A percentile compares a stretch with the other conserved stretches of the same genome.
Conservation (phyloP, 1,284 basidiomycete species). For the Malassezia pachydermatis region DNA sequence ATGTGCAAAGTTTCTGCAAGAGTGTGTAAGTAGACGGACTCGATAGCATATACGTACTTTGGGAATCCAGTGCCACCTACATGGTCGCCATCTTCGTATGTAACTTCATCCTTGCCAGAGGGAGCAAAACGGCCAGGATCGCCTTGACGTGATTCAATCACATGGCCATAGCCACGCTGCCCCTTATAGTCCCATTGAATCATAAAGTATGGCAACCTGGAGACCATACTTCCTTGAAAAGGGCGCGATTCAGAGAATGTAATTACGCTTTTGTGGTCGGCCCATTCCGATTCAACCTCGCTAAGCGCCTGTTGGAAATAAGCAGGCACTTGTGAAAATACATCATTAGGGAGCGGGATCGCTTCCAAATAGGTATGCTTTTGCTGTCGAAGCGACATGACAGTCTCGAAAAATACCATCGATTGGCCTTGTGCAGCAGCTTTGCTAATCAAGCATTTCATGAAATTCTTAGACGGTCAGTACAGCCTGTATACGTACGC, state of each 20-base stretch:
- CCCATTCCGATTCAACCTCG: constrained; percentile 86
- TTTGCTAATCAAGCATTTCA: constrained; percentile 96
- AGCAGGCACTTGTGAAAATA: constrained; percentile 73
- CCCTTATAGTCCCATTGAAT: constrained; percentile 95
- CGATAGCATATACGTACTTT: constrained; percentile 9
- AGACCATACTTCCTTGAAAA: constrained; percentile 57
- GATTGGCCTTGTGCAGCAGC: constrained; percentile 71
- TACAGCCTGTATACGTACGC: neutral
- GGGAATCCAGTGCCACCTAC: constrained; percentile 59
- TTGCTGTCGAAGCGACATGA: constrained; percentile 72
- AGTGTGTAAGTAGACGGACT: too few species aligned
- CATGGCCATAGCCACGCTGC: constrained; percentile 64
- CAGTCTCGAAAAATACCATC: constrained; percentile 86
- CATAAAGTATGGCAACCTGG: constrained; percentile 96
- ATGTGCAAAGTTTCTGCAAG: constrained; percentile 59
- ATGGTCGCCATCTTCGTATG: constrained; percentile 66
- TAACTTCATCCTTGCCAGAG: constrained; percentile 50
- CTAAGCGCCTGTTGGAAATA: constrained; percentile 92
- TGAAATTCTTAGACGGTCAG: constrained; percentile 66
- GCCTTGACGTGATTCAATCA: constrained; percentile 52
- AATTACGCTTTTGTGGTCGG: constrained; percentile 90
- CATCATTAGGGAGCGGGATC: constrained; percentile 72
- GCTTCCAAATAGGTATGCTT: constrained; percentile 82
- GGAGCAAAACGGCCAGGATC: constrained; percentile 53
- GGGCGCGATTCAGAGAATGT: constrained; percentile 60